A percentile compares a stretch with the other conserved stretches of the same genome.
These are phyloP conservation scores for Elsinoe fawcettii DNA, from an alignment of 2,329 filamentous ascomycete species.

Conservation along the genomic window DNA sequence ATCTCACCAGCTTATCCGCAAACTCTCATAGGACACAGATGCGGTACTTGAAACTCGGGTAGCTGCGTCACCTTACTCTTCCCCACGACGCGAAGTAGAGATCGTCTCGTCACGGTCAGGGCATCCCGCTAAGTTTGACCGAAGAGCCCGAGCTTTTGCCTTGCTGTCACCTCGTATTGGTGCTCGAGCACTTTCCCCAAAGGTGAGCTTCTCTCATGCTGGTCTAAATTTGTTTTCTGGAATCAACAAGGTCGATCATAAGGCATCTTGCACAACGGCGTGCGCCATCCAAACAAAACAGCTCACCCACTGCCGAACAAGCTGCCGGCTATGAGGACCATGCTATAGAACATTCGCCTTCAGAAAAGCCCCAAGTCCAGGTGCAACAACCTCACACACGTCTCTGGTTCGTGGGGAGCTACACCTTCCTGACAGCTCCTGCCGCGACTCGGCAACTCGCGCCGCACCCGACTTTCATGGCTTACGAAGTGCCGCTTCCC, in stretches of 20 bases:
- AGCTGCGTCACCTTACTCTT: neutral
- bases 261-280: neutral
- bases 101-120: neutral
- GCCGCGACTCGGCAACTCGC: neutral
- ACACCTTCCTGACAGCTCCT: neutral
- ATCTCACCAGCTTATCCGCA: neutral
- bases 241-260: neutral
- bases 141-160: conserved; percentile 6
- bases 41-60: neutral
- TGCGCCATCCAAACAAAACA: neutral
- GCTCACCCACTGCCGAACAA: neutral
- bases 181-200: neutral
- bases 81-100: neutral
- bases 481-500: neutral
- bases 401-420: neutral
- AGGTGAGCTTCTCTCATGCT: neutral
- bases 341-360: neutral
- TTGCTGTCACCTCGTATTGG: conserved; percentile 2
- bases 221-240: neutral
- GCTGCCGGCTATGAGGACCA: neutral
- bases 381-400: neutral
- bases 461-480: neutral
- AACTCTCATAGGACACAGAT: neutral
- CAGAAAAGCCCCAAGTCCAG: neutral
- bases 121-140: neutral